Percentiles rank a stretch among this genome's conserved stretches.
Evolutionary conservation across 2,329 filamentous ascomycete genomes (phyloP).

Genomic region (Ploettnerulaceae sp.): DNA sequence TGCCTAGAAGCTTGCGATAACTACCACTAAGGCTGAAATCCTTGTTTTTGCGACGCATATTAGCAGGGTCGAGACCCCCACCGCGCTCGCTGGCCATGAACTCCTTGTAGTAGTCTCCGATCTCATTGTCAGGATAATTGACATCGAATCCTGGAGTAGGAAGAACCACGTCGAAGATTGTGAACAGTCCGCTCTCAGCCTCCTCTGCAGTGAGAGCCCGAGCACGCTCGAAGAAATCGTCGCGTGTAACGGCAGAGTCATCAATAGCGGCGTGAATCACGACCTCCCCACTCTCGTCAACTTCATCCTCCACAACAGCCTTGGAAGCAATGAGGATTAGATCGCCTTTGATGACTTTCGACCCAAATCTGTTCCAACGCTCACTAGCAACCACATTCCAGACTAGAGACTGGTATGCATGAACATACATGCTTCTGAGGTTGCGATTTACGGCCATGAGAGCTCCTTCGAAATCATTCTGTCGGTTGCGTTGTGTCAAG

Average conservation of each 20-base stretch:
- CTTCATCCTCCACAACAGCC: constrained; percentile 24
- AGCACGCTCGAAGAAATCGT: constrained; percentile 62
- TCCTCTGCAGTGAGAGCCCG: constrained; percentile 74
- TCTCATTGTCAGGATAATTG: constrained; percentile 75
- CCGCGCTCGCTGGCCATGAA: constrained; percentile 82
- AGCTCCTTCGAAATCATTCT: constrained; percentile 72
- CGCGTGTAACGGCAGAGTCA: constrained; percentile 48
- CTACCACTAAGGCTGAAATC: constrained; percentile 85
- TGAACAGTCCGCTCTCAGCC: constrained; percentile 67
- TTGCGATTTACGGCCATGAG: constrained; percentile 75
- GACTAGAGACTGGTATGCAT: constrained; percentile 91
- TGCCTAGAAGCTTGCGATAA: constrained; percentile 79
- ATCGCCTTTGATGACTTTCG: constrained; percentile 75
- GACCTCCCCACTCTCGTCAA: constrained; percentile 38
- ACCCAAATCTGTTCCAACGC: constrained; percentile 72
- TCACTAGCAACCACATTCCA: constrained; percentile 86
- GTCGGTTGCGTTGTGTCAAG: constrained; percentile 44
- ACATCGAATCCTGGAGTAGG: constrained; percentile 91
- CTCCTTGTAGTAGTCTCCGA: constrained; percentile 75
- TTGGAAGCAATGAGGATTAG: constrained; percentile 41
- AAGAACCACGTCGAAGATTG: constrained; percentile 83
- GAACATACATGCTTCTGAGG: constrained; percentile 88
- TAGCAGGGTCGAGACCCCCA: constrained; percentile 71
- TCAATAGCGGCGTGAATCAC: constrained; percentile 50
- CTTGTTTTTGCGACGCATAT: constrained; percentile 81